phyloP scores from a whole-genome alignment of 495 filamentous ascomycete genomes.

The Aspergillus haitiensis region DNA sequence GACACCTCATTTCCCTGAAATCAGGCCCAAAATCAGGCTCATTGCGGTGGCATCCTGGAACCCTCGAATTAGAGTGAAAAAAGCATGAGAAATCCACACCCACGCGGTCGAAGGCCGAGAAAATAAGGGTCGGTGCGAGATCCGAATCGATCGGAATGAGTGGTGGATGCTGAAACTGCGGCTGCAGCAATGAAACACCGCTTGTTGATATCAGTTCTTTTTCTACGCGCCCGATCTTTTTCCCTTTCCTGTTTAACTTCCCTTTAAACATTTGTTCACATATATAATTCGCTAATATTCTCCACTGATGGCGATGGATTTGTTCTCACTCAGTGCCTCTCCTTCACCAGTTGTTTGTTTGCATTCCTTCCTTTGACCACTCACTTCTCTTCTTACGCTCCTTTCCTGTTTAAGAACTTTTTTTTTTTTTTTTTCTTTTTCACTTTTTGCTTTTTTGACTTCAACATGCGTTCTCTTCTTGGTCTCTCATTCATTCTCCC shows the following conservation, averaged over 20 bases:
- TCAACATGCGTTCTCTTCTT: neutral
- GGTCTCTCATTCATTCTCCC: slow-evolving; percentile 13
- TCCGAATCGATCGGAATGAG: neutral
- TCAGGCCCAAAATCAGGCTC: too few species aligned
- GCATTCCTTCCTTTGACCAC: neutral
- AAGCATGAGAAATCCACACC: too few species aligned
- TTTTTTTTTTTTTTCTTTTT: neutral
- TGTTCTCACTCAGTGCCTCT: too few species aligned
- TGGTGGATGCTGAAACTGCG: neutral
- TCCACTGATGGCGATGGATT: neutral
- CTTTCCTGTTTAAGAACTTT: neutral
- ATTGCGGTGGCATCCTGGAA: neutral
- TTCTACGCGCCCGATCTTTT: too few species aligned
- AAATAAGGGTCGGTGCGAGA: neutral
- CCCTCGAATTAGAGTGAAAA: neutral
- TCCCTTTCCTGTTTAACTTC: too few species aligned
- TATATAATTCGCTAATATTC: slow-evolving; percentile 6
- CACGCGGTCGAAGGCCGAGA: neutral
- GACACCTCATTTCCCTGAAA: neutral
- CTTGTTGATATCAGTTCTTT: neutral
- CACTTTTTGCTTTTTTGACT: neutral
- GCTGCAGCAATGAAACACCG: slow-evolving; percentile 5
- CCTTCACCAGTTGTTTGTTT: neutral
- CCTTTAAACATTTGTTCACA: too few species aligned
- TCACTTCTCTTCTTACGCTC: neutral